Conservation (phyloP, 108 stramenopile species). For the Cyclostephanos invisitatus region DNA sequence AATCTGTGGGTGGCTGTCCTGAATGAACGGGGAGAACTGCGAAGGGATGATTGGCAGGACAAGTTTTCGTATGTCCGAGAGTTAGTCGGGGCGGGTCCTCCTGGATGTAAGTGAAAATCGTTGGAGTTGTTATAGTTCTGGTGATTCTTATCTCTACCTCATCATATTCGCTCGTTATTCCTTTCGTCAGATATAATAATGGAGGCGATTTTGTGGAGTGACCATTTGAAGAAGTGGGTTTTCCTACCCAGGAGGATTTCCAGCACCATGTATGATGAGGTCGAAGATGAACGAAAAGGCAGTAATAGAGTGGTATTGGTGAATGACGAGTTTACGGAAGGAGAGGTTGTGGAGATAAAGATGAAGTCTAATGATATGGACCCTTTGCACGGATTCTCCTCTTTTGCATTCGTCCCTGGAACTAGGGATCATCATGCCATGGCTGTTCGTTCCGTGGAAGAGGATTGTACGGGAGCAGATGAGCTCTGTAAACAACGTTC, state of each 20-base stretch:
- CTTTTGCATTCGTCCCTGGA: slow-evolving; percentile 93
- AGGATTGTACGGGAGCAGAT: slow-evolving; percentile 80
- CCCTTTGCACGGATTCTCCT: slow-evolving; percentile 90
- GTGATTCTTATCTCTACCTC: not conserved
- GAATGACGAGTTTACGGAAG: slow-evolving; percentile 71
- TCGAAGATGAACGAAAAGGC: slow-evolving; percentile 83
- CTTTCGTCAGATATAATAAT: slow-evolving; percentile 69
- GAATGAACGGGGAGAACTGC: slow-evolving; percentile 68
- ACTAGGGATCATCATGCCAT: slow-evolving; percentile 83
- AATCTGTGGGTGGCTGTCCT: slow-evolving; percentile 91
- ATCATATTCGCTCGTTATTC: not conserved
- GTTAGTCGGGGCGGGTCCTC: slow-evolving; percentile 67
- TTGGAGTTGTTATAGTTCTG: not conserved
- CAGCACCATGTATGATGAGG: slow-evolving; percentile 84
- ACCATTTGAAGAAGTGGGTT: slow-evolving; percentile 87
- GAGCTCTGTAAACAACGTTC: slow-evolving; percentile 87
- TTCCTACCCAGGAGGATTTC: slow-evolving; percentile 93
- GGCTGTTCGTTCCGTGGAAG: slow-evolving; percentile 89
- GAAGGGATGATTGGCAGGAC: slow-evolving; percentile 78
- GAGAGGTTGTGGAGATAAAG: slow-evolving; percentile 75
- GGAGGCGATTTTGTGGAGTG: slow-evolving; percentile 91
- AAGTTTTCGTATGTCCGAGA: slow-evolving; percentile 84
- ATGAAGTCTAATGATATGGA: slow-evolving; percentile 54
- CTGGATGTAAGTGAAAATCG: slow-evolving; percentile 54
- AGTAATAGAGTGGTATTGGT: slow-evolving; percentile 87